A percentile compares a stretch with the other conserved stretches of the same genome.
Evolutionary conservation across 1,284 basidiomycete species (phyloP).

Genomic region (Moesziomyces antarcticus): DNA sequence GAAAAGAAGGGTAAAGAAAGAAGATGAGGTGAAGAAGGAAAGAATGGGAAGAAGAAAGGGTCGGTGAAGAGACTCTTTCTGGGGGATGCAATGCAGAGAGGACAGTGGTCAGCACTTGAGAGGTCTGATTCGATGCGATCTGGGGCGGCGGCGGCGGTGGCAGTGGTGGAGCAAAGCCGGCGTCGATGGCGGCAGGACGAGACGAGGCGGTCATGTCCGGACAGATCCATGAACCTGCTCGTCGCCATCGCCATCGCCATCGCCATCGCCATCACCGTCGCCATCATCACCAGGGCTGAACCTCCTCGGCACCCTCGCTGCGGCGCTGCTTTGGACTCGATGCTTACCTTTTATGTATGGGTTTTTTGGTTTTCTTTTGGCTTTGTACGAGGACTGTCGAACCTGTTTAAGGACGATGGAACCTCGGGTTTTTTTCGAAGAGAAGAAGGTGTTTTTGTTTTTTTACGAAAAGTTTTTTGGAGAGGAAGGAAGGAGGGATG

Average conservation of each 20-base stretch:
- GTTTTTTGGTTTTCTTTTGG: slow-evolving; percentile 37
- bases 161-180: no score
- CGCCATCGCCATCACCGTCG: no score
- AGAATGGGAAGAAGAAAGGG: slow-evolving; percentile 23
- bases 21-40: slow-evolving; percentile 3
- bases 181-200: no score
- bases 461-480: slow-evolving; percentile 45
- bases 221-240: no score
- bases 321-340: neutral
- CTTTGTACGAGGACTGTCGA: slow-evolving; percentile 41
- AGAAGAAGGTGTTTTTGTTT: slow-evolving; percentile 46
- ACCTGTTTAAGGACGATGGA: slow-evolving; percentile 19
- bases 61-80: slow-evolving; percentile 32
- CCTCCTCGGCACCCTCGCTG: neutral
- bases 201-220: no score
- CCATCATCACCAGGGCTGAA: neutral
- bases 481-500: slow-evolving; percentile 31
- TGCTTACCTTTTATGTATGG: slow-evolving; percentile 37
- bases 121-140: neutral
- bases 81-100: neutral
- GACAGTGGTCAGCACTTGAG: slow-evolving; percentile 12
- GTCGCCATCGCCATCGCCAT: neutral
- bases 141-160: no score
- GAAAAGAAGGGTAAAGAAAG: slow-evolving; percentile 1
- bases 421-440: slow-evolving; percentile 39